Evolutionary conservation across 441 rosid genomes (phyloP).

Genomic region (Raphanus hybrid): DNA sequence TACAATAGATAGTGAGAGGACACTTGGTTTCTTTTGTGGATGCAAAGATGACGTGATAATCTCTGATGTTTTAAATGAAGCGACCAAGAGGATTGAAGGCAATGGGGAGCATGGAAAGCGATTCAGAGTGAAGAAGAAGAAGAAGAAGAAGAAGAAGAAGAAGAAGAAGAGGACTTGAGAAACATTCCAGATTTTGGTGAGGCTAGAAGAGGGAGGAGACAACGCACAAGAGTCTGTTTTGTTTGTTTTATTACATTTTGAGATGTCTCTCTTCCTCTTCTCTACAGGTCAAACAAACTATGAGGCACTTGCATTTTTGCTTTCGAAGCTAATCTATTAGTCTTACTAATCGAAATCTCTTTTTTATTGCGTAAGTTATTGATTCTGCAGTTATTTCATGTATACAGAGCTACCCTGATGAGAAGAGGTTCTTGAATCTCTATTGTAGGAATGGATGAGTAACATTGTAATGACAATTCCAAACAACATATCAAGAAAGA

Average conservation of each 20-base stretch:
- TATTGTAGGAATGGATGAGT: no score
- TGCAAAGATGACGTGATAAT: conserved; percentile 15
- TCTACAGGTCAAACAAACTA: no score
- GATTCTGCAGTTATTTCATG: no score
- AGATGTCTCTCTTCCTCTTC: no score
- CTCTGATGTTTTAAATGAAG: conserved; percentile 46
- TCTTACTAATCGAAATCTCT: no score
- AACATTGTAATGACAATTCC: no score
- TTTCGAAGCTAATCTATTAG: no score
- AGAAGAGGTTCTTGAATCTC: neutral
- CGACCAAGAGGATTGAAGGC: conserved; percentile 87
- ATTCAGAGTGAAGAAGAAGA: conserved; percentile 52
- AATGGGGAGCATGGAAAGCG: conserved; percentile 28
- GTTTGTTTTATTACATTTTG: no score
- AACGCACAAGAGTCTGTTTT: neutral
- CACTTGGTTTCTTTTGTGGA: conserved; percentile 3
- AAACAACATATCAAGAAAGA: no score
- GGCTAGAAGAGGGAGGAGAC: conserved; percentile 19
- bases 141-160: conserved; percentile 34
- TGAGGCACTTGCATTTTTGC: neutral
- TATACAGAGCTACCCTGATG: neutral
- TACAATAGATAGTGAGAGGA: no score
- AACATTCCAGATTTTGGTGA: conserved; percentile 39
- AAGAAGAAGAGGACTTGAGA: conserved; percentile 2
- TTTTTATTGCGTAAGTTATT: neutral